Evolutionary conservation across 2,329 filamentous ascomycete species (phyloP).

Genomic region (Hypoxylon sp.): DNA sequence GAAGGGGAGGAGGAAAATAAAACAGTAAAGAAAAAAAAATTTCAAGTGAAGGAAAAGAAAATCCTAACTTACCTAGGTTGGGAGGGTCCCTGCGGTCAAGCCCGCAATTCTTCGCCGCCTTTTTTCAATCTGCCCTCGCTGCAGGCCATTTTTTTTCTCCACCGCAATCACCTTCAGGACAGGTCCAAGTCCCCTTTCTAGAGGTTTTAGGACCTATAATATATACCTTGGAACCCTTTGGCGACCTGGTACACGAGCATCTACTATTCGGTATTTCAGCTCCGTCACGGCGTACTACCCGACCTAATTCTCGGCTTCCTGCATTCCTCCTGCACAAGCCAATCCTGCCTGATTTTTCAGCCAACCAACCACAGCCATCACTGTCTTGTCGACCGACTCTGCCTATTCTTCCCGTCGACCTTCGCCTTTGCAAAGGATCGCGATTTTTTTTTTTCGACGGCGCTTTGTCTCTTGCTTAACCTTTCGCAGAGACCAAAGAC

Average conservation of each 20-base stretch:
- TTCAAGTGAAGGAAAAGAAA: conserved; percentile 38
- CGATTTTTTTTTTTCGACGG: conserved; percentile 24
- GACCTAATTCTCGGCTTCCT: conserved; percentile 47
- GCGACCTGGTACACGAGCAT: conserved; percentile 38
- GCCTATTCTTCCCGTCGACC: conserved; percentile 39
- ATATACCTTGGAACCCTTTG: conserved; percentile 42
- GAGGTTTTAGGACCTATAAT: conserved; percentile 45
- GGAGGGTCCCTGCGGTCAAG: conserved; percentile 44
- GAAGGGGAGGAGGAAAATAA: conserved; percentile 35
- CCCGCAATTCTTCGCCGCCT: conserved; percentile 47
- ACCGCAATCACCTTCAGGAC: conserved; percentile 43
- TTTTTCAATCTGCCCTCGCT: conserved; percentile 41
- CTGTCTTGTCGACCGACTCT: conserved; percentile 39
- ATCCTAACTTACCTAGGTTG: conserved; percentile 43
- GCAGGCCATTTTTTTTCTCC: conserved; percentile 46
- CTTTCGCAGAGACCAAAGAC: conserved; percentile 19
- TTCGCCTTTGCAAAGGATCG: conserved; percentile 20
- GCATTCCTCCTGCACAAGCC: conserved; percentile 52
- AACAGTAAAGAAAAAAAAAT: conserved; percentile 31
- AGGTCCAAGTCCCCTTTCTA: conserved; percentile 44
- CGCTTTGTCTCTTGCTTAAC: conserved; percentile 36
- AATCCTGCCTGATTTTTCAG: conserved; percentile 49
- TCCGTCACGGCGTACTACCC: conserved; percentile 46
- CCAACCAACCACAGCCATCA: conserved; percentile 48
- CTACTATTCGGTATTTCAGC: conserved; percentile 41